Percentiles rank a stretch among this genome's conserved stretches.
phyloP scores from a whole-genome alignment of 352 stramenopile genomes.

The Aphanomyces astaci region DNA sequence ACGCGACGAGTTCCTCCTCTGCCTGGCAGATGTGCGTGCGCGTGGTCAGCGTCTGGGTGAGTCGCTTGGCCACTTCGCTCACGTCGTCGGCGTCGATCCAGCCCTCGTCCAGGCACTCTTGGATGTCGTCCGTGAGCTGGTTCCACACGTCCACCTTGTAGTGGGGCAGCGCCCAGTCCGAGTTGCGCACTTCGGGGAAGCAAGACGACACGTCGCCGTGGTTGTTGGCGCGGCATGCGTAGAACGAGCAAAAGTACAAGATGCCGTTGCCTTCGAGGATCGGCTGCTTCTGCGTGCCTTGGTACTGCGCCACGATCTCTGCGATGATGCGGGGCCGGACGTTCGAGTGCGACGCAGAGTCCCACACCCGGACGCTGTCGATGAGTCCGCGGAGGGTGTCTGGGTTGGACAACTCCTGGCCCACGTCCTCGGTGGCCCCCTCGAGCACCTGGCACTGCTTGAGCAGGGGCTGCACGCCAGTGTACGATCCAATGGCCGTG shows the following conservation, averaged over 20 bases:
- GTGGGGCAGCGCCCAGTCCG: slow-evolving; percentile 7
- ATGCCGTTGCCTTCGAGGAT: slow-evolving; percentile 21
- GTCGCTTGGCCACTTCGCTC: neutral
- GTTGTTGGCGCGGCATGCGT: slow-evolving; percentile 20
- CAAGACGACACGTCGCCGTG: slow-evolving; percentile 8
- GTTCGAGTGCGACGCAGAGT: neutral
- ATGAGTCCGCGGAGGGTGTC: slow-evolving; percentile 16
- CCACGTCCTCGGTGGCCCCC: neutral
- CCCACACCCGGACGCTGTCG: neutral
- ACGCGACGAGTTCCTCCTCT: slow-evolving; percentile 13
- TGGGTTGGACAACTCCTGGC: neutral
- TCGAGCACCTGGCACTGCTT: neutral
- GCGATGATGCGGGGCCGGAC: neutral
- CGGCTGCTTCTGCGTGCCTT: neutral
- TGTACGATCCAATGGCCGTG: neutral
- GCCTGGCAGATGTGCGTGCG: slow-evolving; percentile 19
- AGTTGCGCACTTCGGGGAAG: neutral
- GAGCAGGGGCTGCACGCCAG: neutral
- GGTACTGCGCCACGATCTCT: slow-evolving; percentile 5
- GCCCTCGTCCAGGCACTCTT: neutral
- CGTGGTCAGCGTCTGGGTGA: neutral
- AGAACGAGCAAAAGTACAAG: slow-evolving; percentile 17
- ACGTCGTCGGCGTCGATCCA: slow-evolving; percentile 1
- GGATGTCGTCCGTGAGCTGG: slow-evolving; percentile 7
- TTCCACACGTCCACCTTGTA: slow-evolving; percentile 15